phyloP scores from a whole-genome alignment of 1,284 basidiomycete genomes.

The Cutaneotrichosporon arboriforme region DNA sequence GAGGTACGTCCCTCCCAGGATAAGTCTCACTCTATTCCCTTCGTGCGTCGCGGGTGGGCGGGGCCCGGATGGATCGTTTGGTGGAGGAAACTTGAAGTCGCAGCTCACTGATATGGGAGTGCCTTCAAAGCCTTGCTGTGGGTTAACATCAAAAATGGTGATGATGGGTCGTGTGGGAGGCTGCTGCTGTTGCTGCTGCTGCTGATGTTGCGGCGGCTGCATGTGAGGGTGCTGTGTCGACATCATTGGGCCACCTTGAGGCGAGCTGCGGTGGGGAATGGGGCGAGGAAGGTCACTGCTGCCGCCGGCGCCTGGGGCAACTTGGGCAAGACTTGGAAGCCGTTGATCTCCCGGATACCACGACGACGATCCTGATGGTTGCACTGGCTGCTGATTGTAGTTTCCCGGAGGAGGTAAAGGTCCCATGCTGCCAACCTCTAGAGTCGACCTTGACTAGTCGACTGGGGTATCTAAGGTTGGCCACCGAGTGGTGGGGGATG shows the following conservation, averaged over 20 bases:
- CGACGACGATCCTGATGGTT: not conserved
- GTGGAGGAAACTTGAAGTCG: constrained; percentile 22
- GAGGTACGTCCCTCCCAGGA: constrained; percentile 32
- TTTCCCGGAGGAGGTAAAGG: not conserved
- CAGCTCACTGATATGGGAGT: constrained; percentile 28
- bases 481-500: too few species aligned
- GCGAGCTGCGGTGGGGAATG: not conserved
- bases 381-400: not conserved
- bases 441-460: too few species aligned
- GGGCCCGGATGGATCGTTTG: not conserved
- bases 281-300: not conserved
- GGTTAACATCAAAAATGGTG: constrained; percentile 23
- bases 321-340: not conserved
- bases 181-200: not conserved
- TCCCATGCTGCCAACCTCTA: not conserved
- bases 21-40: constrained; percentile 24
- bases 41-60: too few species aligned
- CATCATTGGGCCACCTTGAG: too few species aligned
- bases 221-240: not conserved
- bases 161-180: constrained; percentile 5
- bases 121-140: constrained; percentile 28
- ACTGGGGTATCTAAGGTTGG: too few species aligned
- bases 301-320: not conserved
- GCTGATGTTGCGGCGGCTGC: not conserved
- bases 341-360: not conserved